Base-by-base conservation (phyloP, 1,139 yeast genomes). In the Pneumocystis oryctolagi region DNA sequence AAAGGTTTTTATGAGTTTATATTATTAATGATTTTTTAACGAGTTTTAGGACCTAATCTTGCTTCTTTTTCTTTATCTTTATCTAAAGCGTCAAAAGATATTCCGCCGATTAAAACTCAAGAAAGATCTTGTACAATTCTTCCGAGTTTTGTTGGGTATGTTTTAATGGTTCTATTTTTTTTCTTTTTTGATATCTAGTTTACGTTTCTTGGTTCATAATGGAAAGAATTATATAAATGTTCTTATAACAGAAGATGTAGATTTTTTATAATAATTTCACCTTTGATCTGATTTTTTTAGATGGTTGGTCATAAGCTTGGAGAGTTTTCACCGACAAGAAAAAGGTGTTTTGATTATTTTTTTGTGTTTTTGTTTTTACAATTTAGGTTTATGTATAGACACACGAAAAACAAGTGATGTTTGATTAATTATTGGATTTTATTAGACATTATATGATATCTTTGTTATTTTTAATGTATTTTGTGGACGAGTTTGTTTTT, bases 251-350 rank as follows among this genome's bases (percentile, higher is more conserved):
- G 97, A 92, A 71, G 95, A 47, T 12, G 55, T 47, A 2, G 20
- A 28, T 5, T 47, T 47, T 47, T 25, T 25, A 5, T 28, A 47
- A 28, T 9, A 5, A 47, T 25, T 47, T 47, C 3, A 12, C 16
- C 14, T 47, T 47, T 47, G 3, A 25, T 47, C 3, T 2, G 14
- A 8, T 25, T 4, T 12, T 9, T 12, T 47, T 47, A 92, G 70
- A 92, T 92, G 98, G 97, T 92, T 67, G 98, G 98, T n/a, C 82
- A 84, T 68, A 92, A 92, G 74, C 78, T 92, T 65, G 98, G 98
- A 2, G 97, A 92, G 73, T 92, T 88, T 76, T 96, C 95, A 2
- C 87, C 92, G 64, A 92, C 98, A 1, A 80, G 96, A 72, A 87
- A 88, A 58, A 47, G 16, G 55, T 12, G 25, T 47, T 47, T 25